Percentiles rank a stretch among this genome's conserved stretches.
phyloP scores from a whole-genome alignment of 371 early-diverging fungal genomes.

The Capillidium rhysosporum region DNA sequence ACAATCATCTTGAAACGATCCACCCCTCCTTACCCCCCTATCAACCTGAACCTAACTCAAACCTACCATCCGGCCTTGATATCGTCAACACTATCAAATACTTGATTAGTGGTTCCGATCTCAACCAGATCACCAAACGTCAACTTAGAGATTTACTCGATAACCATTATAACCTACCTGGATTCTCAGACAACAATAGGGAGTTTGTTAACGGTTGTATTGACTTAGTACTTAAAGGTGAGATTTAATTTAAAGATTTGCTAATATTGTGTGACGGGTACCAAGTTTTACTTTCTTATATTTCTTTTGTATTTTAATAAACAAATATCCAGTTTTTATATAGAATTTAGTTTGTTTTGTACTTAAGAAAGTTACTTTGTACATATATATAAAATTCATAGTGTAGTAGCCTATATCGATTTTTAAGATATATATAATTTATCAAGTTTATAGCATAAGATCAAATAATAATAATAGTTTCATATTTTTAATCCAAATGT shows the following conservation, averaged over 20 bases:
- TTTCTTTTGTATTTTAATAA: no score
- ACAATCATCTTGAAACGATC: not conserved
- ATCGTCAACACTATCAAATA: constrained; percentile 47
- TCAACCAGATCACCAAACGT: constrained; percentile 65
- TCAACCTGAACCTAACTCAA: not conserved
- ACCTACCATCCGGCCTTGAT: constrained; percentile 33
- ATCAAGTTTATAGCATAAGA: no score
- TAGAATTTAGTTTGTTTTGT: no score
- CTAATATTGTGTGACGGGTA: no score
- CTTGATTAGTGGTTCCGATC: constrained; percentile 50
- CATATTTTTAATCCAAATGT: no score
- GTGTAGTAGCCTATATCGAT: no score
- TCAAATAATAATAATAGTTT: no score
- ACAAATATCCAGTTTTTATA: no score
- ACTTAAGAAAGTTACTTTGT: no score
- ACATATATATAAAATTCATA: no score
- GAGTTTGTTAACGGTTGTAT: constrained; percentile 1
- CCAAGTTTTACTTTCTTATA: no score
- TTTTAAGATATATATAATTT: no score
- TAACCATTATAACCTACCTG: not conserved
- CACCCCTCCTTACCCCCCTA: constrained; percentile 4
- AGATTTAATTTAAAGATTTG: not conserved
- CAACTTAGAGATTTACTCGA: constrained; percentile 63
- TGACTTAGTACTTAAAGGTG: not conserved
- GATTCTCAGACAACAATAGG: not conserved